A percentile compares a stretch with the other conserved stretches of the same genome.
These are phyloP conservation scores for Pycnococcus provasolii DNA, from an alignment of 139 green algal genomes.

Conservation along the genomic window DNA sequence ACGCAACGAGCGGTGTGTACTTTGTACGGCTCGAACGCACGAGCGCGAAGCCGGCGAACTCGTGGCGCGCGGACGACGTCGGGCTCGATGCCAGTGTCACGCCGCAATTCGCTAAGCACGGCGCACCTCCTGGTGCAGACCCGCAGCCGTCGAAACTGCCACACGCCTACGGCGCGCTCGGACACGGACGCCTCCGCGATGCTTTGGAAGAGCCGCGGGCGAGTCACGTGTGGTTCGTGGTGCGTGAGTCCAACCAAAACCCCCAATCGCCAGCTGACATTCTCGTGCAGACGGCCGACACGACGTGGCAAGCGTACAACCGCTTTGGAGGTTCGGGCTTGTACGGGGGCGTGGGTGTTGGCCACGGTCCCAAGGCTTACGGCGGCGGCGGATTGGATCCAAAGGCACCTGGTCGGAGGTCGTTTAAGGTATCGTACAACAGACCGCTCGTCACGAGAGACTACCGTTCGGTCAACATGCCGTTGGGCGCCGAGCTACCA, in stretches of 20 bases:
- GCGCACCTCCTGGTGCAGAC: not conserved
- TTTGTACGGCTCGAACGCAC: slow-evolving; percentile 7
- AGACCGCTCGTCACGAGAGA: slow-evolving; percentile 10
- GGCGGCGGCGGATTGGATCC: slow-evolving; percentile 1
- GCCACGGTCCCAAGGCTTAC: slow-evolving; percentile 4
- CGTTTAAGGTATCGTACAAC: slow-evolving; percentile 16
- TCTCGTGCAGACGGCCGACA: slow-evolving; percentile 6
- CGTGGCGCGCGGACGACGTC: slow-evolving; percentile 3
- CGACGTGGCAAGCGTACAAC: slow-evolving; percentile 14
- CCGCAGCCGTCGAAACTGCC: not conserved
- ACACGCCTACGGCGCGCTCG: slow-evolving; percentile 6
- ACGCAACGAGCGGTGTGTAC: slow-evolving; percentile 1
- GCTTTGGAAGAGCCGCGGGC: not conserved
- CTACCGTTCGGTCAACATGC: slow-evolving; percentile 11
- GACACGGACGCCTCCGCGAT: not conserved
- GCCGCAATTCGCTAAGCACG: slow-evolving; percentile 6
- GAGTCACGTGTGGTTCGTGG: slow-evolving; percentile 13
- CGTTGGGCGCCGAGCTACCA: slow-evolving; percentile 6
- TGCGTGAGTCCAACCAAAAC: not conserved
- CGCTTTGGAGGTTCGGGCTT: not conserved
- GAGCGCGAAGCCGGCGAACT: not conserved
- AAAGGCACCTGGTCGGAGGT: not conserved
- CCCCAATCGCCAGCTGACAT: not conserved
- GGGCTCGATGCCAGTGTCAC: not conserved
- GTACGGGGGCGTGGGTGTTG: not conserved